Conservation (phyloP, 1,139 yeast genomes). For the Scheffersomyces cryptocercus region DNA sequence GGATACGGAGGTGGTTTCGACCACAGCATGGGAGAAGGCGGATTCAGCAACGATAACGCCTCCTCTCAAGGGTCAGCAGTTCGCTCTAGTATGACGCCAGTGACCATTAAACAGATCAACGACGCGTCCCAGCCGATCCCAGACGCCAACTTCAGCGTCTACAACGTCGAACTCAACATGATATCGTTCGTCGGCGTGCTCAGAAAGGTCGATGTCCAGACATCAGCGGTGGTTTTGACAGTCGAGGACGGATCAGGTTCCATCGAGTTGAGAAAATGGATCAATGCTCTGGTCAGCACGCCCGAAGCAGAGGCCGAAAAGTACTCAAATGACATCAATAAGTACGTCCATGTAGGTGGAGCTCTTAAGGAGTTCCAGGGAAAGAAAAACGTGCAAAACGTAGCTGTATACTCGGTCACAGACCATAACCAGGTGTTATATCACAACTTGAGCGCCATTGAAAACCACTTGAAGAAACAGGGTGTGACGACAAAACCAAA, state of each 20-base stretch:
- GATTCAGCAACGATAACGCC: conserved; percentile 27
- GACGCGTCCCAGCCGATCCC: conserved; percentile 67
- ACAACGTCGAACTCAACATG: conserved; percentile 61
- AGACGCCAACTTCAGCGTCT: conserved; percentile 73
- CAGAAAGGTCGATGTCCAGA: conserved; percentile 57
- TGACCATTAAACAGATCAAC: conserved; percentile 76
- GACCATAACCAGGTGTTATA: conserved; percentile 78
- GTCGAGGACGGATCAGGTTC: conserved; percentile 88
- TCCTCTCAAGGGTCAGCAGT: conserved; percentile 37
- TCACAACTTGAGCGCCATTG: conserved; percentile 74
- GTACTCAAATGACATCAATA: conserved; percentile 27
- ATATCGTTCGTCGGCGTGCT: conserved; percentile 68
- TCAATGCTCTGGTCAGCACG: conserved; percentile 48
- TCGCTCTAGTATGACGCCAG: conserved; percentile 66
- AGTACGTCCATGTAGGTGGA: conserved; percentile 72
- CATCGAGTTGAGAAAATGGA: conserved; percentile 70
- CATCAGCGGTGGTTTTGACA: conserved; percentile 55
- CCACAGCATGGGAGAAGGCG: conserved; percentile 24
- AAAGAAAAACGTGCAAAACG: conserved; percentile 65
- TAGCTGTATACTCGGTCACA: conserved; percentile 57
- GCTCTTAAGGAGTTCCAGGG: conserved; percentile 70
- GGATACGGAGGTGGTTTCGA: conserved; percentile 15
- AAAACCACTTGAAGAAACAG: conserved; percentile 58
- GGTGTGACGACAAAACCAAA: conserved; percentile 25
- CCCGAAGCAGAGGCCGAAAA: conserved; percentile 36